Conservation (phyloP, 768 basidiomycete genomes). For the Termitomyces sp. region DNA sequence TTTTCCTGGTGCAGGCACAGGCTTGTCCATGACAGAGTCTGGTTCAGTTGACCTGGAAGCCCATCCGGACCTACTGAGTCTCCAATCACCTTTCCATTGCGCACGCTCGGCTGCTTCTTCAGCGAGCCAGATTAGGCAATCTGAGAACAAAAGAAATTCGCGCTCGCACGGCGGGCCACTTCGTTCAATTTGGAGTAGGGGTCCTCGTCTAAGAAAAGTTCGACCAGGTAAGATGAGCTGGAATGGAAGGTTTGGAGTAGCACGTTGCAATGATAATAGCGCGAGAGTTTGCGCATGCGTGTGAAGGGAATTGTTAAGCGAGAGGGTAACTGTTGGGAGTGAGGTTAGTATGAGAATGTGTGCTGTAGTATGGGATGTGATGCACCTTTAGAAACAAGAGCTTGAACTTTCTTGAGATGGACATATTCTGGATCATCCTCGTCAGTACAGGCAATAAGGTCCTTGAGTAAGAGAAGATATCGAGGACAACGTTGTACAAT, state of each 20-base stretch:
- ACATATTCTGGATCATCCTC: slow-evolving; percentile 62
- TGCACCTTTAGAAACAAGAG: slow-evolving; percentile 72
- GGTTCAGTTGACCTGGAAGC: slow-evolving; percentile 13
- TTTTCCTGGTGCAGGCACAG: slow-evolving; percentile 9
- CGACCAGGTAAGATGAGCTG: slow-evolving; percentile 79
- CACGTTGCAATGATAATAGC: slow-evolving; percentile 73
- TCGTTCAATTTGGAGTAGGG: slow-evolving; percentile 50
- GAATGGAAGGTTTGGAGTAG: slow-evolving; percentile 70
- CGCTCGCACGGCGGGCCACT: slow-evolving; percentile 47
- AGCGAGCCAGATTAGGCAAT: slow-evolving; percentile 75
- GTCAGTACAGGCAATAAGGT: slow-evolving; percentile 65
- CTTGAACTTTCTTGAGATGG: slow-evolving; percentile 52
- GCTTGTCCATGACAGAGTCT: slow-evolving; percentile 8
- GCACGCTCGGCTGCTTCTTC: slow-evolving; percentile 35
- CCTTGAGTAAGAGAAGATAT: slow-evolving; percentile 78
- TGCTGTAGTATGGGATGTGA: slow-evolving; percentile 1
- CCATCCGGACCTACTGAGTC: slow-evolving; percentile 20
- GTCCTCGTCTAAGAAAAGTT: slow-evolving; percentile 64
- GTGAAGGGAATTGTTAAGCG: slow-evolving; percentile 74
- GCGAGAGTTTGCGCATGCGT: slow-evolving; percentile 72
- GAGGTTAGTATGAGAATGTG: background rate
- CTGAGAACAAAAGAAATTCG: slow-evolving; percentile 79
- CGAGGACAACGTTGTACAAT: slow-evolving; percentile 86
- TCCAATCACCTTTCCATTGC: slow-evolving; percentile 27
- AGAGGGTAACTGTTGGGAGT: slow-evolving; percentile 52